Evolutionary conservation across 306 rosid species (phyloP), one percentile per base, ranked within the genome.

Genomic region (Dalbergia oliveri): DNA sequence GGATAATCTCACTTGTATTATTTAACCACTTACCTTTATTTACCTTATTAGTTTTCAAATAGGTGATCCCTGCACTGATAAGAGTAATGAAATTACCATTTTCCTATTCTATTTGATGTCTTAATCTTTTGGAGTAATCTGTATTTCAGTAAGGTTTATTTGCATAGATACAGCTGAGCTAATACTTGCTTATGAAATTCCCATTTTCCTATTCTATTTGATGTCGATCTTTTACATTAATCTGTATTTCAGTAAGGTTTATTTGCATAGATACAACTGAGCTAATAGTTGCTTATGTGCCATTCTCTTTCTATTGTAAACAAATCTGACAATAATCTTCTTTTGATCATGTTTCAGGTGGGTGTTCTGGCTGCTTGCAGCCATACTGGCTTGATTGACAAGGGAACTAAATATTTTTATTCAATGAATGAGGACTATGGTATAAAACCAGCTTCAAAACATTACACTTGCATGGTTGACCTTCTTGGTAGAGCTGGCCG

Each of bases 401-500:
- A 73, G 78, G 98, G 97, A 54, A 81, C 78, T 41, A 86, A 88
- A 62, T 91, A 84, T 69, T 93, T 93, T 64, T 82, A 93, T 74
- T 86, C 93, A 5, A 93, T 93, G 94, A 49, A 70, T 69, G 81
- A 54, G 76, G 87, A 86, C 64, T 91, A 91, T 21, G 87, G 91
- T 12, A 75, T 93, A 54, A 84, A 66, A 59, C 88, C 90, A 57
- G 86, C 85, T 84, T 73, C 91, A 65, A 91, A 88, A 77, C 97
- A 91, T 66, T 93, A 87, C 81, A 89, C 97, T 33, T 93, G 97
- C 87, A 85, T 88, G 89, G 83, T 93, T 65, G 97, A 93, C 82
- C 97, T 93, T 84, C 91, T 93, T 39, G 97, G 97, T n/a, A 85
- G 97, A 75, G 93, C 97, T 2, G 97, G 97, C 71, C 87, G 89